Base-by-base conservation (phyloP, 2,329 filamentous ascomycete genomes). In the Pseudogymnoascus sp. region DNA sequence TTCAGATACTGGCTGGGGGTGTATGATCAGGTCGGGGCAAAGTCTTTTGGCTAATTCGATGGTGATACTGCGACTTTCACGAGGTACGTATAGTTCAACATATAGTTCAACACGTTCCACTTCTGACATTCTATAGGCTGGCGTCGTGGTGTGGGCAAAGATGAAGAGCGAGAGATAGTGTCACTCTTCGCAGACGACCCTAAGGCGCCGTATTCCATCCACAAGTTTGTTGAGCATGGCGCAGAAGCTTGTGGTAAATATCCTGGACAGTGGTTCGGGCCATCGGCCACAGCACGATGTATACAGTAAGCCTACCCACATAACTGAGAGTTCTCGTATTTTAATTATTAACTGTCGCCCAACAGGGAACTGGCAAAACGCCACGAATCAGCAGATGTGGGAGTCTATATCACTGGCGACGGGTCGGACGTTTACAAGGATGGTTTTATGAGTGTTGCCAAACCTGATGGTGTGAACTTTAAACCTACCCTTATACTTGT, bases 241-340 rank as follows among this genome's bases (percentile, higher is more conserved):
- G 92, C 92, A 23, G 81, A 83, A 36, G 88, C 89, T 2, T 99
- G 94, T 74, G 92, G 91, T 3, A 97, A 96, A 75, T 90, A 95
- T 71, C 94, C 94, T 0, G 94, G 94, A 38, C 91, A 97, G 76
- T 99, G 94, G 94, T 99, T 99, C 76, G 94, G 94, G 0, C 94
- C 94, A n/a, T 97, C 92, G 16, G 94, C 94, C 5, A 95, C 94
- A 8, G 92, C 94, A 55, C 86, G 88, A 62, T 97, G 94, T 74
- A 97, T 99, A 67, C 88, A 94, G 92, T 95, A 78, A 74, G 89
- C 76, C 52, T 25, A 3, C 55, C 38, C 22, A 6, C 22, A 11
- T 22, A 7, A 35, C 35, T 39, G 11, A 61, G 28, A 55, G 16
- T 14, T 58, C 62, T 61, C 59, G 38, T 60, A 41, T 60, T 59